Evolutionary conservation across 2,329 filamentous ascomycete species (phyloP).

Genomic region (Apiospora sp.): DNA sequence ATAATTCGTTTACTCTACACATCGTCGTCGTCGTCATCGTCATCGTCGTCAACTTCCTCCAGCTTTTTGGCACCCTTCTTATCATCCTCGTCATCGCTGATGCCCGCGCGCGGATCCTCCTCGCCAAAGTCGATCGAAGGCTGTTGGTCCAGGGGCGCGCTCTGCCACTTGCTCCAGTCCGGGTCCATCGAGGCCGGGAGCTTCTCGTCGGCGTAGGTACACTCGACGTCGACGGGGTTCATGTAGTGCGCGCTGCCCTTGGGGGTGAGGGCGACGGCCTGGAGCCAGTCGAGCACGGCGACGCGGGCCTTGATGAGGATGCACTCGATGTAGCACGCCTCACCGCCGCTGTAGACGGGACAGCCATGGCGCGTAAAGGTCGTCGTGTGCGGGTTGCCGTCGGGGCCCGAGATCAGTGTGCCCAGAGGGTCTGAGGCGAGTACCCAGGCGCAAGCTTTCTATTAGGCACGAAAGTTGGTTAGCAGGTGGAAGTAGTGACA

Average conservation of each 20-base stretch:
- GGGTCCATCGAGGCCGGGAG: constrained; percentile 34
- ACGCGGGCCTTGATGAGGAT: constrained; percentile 65
- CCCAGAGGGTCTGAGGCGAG: constrained; percentile 60
- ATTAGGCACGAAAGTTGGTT: constrained; percentile 22
- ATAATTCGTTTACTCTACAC: not conserved
- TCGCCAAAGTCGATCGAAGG: constrained; percentile 14
- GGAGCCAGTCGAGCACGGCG: constrained; percentile 67
- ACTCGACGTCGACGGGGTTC: constrained; percentile 45
- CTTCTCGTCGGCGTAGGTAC: constrained; percentile 36
- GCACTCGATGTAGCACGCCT: constrained; percentile 64
- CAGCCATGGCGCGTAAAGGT: constrained; percentile 61
- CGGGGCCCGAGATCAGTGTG: constrained; percentile 59
- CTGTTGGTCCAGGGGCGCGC: constrained; percentile 11
- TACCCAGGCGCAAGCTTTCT: constrained; percentile 70
- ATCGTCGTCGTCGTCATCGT: not conserved
- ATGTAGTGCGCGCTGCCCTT: constrained; percentile 39
- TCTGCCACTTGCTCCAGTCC: constrained; percentile 37
- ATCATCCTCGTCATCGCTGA: constrained; percentile 6
- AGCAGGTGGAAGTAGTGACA: not conserved
- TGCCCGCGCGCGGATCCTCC: not conserved
- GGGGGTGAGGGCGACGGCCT: constrained; percentile 56
- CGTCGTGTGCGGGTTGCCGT: constrained; percentile 52
- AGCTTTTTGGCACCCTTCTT: not conserved
- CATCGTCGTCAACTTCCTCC: constrained; percentile 17
- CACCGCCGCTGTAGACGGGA: constrained; percentile 74